Conservation (phyloP, 352 stramenopile genomes). For the Pythium oligandrum region DNA sequence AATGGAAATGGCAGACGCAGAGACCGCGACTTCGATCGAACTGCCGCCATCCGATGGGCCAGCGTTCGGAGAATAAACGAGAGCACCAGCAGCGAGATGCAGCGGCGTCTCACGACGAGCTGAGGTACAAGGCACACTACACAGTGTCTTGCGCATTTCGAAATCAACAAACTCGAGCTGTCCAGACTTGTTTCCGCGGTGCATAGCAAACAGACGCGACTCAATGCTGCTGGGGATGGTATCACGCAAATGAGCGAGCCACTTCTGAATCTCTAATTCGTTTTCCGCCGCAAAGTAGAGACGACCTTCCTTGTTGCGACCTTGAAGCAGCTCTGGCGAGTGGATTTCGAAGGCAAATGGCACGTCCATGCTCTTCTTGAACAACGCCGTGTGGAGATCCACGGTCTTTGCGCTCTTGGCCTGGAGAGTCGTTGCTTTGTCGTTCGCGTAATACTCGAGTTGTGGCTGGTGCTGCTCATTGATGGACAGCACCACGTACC, state of each 20-base stretch:
- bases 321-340: slow-evolving; percentile 77
- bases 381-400: slow-evolving; percentile 54
- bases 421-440: slow-evolving; percentile 36
- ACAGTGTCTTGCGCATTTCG: slow-evolving; percentile 33
- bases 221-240: slow-evolving; percentile 69
- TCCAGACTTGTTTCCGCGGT: slow-evolving; percentile 48
- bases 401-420: slow-evolving; percentile 44
- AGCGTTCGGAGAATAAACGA: not conserved
- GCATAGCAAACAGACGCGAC: slow-evolving; percentile 76
- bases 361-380: slow-evolving; percentile 80
- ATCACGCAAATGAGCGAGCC: slow-evolving; percentile 81
- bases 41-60: not conserved
- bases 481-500: slow-evolving; percentile 66
- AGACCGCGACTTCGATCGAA: slow-evolving; percentile 24
- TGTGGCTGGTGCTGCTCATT: slow-evolving; percentile 29
- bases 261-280: slow-evolving; percentile 87
- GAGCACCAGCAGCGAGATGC: slow-evolving; percentile 47
- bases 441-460: slow-evolving; percentile 66
- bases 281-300: slow-evolving; percentile 83
- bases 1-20: slow-evolving; percentile 27
- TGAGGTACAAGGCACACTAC: slow-evolving; percentile 26
- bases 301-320: slow-evolving; percentile 83
- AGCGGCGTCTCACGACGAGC: slow-evolving; percentile 45
- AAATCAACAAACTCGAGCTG: slow-evolving; percentile 70
- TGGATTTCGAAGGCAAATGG: slow-evolving; percentile 87